Conservation (phyloP, 2,329 filamentous ascomycete genomes). For the Daldinia sp. region DNA sequence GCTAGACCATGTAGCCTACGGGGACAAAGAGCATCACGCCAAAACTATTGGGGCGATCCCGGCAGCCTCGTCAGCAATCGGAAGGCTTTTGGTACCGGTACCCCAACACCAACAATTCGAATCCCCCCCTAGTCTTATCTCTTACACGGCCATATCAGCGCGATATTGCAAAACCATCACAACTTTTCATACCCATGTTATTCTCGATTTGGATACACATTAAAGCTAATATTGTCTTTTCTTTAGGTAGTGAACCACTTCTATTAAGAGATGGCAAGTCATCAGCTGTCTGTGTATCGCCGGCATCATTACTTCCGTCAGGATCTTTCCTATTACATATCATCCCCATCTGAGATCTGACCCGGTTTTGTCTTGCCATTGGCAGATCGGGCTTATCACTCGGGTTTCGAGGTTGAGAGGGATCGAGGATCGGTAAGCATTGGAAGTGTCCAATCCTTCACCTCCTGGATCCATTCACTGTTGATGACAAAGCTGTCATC, state of each 20-base stretch:
- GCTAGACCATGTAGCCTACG: slow-evolving; percentile 45
- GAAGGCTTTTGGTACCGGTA: slow-evolving; percentile 47
- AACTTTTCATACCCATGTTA: slow-evolving; percentile 1
- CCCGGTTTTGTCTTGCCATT: slow-evolving; percentile 31
- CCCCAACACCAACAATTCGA: slow-evolving; percentile 50
- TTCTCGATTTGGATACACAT: slow-evolving; percentile 4
- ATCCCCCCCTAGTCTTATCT: slow-evolving; percentile 13
- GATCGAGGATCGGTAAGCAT: slow-evolving; percentile 28
- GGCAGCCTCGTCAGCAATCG: slow-evolving; percentile 33
- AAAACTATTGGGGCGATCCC: slow-evolving; percentile 52
- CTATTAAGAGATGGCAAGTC: slow-evolving; percentile 14
- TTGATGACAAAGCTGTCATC: slow-evolving; percentile 17
- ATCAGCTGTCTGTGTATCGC: slow-evolving; percentile 11
- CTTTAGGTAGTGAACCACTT: not conserved
- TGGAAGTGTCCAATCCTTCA: slow-evolving; percentile 17
- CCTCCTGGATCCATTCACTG: slow-evolving; percentile 18
- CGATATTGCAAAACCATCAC: not conserved
- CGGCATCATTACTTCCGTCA: slow-evolving; percentile 16
- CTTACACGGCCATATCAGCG: slow-evolving; percentile 13
- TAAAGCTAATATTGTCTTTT: slow-evolving; percentile 16
- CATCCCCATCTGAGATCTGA: slow-evolving; percentile 18
- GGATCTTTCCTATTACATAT: slow-evolving; percentile 20
- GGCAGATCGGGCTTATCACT: slow-evolving; percentile 29
- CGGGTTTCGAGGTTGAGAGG: slow-evolving; percentile 26
- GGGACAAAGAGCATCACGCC: slow-evolving; percentile 41